phyloP scores from a whole-genome alignment of 208 protist species.

The Leishmania tarentolae region DNA sequence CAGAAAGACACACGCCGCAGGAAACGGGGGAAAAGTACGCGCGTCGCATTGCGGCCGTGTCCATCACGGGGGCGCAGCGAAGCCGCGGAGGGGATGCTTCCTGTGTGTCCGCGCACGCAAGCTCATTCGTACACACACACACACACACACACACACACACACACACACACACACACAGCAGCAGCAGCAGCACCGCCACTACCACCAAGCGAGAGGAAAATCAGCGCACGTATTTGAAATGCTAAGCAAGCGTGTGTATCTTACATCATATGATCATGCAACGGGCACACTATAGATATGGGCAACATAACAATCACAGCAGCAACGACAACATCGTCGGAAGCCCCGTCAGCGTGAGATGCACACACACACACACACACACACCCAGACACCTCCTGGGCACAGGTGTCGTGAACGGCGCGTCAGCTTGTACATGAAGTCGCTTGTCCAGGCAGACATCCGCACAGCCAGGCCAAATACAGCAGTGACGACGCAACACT shows the following conservation, averaged over 20 bases:
- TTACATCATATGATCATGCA: neutral
- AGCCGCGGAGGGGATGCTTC: neutral
- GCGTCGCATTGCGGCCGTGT: neutral
- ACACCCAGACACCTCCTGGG: neutral
- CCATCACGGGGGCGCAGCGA: neutral
- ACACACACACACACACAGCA: slow-evolving; percentile 17
- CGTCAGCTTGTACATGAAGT: neutral
- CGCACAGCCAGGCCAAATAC: neutral
- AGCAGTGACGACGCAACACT: neutral
- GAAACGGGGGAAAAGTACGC: neutral
- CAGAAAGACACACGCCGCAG: neutral
- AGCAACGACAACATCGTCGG: neutral
- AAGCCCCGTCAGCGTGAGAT: neutral
- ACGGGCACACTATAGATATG: neutral
- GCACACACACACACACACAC: neutral
- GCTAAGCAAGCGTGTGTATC: neutral
- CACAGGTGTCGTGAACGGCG: neutral
- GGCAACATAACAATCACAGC: neutral
- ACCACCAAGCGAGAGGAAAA: neutral
- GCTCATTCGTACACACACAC: neutral
- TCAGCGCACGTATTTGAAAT: neutral
- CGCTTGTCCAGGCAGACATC: neutral
- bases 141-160: neutral
- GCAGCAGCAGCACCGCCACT: neutral
- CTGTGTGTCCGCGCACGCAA: neutral